Percentiles rank a stretch among this genome's conserved stretches.
phyloP scores from a whole-genome alignment of 1,284 basidiomycete species.

The Cerrena zonata region DNA sequence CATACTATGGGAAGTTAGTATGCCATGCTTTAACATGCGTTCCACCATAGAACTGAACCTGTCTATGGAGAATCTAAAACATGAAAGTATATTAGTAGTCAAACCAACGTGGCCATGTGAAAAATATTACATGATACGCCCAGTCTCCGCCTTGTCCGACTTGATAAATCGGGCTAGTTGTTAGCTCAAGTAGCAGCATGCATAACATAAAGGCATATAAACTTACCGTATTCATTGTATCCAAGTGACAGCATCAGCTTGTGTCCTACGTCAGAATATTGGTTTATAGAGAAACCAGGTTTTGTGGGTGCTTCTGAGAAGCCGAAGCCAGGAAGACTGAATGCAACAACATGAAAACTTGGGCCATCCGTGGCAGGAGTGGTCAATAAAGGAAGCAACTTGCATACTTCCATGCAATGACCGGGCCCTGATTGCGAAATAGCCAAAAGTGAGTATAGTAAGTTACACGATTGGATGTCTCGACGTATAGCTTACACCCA shows the following conservation, averaged over 20 bases:
- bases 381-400: conserved; percentile 11
- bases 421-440: conserved; percentile 26
- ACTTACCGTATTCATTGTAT: conserved; percentile 41
- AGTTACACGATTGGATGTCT: conserved; percentile 5
- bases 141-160: conserved; percentile 45
- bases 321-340: conserved; percentile 34
- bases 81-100: background rate
- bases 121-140: conserved; percentile 37
- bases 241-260: conserved; percentile 45
- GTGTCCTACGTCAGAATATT: conserved; percentile 31
- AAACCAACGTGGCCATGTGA: background rate
- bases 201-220: too few species aligned
- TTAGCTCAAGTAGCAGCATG: background rate
- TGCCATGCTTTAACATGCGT: conserved; percentile 7
- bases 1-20: conserved; percentile 4
- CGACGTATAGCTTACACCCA: conserved; percentile 15
- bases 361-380: conserved; percentile 7
- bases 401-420: conserved; percentile 31
- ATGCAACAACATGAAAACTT: conserved; percentile 35
- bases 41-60: background rate
- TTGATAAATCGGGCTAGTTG: conserved; percentile 17
- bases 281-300: conserved; percentile 26
- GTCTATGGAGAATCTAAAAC: background rate
- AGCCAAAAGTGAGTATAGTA: background rate
- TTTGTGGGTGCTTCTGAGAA: conserved; percentile 23